Base-by-base conservation (phyloP, 208 protist species). In the Perkinsela sp. region DNA sequence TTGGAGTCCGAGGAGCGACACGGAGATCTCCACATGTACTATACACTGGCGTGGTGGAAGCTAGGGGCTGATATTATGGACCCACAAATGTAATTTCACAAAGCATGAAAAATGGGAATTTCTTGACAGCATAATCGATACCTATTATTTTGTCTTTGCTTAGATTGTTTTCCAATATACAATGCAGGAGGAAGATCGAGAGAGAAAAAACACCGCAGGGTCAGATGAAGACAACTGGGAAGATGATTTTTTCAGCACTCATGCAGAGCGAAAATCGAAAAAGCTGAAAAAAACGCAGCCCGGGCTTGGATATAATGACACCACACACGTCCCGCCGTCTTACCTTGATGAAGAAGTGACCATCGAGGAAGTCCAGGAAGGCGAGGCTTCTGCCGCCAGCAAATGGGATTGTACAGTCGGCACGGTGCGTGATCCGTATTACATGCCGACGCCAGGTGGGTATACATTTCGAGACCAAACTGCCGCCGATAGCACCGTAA, bases 31-130 rank as follows among this genome's bases (percentile, higher is more conserved):
- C 82, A 90, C 66, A 90, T 90, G 85, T 90, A 85, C 70, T 90
- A 90, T 74, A 90, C 85, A 0, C 74, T 90, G 1, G 85, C 85
- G 1, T 90, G 85, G 85, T 90, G 85, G 83, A 88, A 88, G 68
- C 76, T 90, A 0, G 85, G 85, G 13, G 85, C 87, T 73, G 85
- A 83, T 68, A 88, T 90, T 72, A 85, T 88, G 78, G 81, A 85
- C 40, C 40, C 40, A 22, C 6, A 57, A 6, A n/a, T 22, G 40
- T 57, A 22, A 57, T 6, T 22, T 22, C 40, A 57, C n/a, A n/a
- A n/a, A n/a, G n/a, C n/a, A n/a, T n/a, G n/a, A n/a, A n/a, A n/a
- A n/a, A n/a, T n/a, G n/a, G n/a, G n/a, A n/a, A n/a, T n/a, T n/a
- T n/a, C n/a, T n/a, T n/a, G n/a, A n/a, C n/a, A n/a, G n/a, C n/a